Evolutionary conservation across 2,329 filamentous ascomycete species (phyloP).

Genomic region (Teratosphaeriaceae sp.): DNA sequence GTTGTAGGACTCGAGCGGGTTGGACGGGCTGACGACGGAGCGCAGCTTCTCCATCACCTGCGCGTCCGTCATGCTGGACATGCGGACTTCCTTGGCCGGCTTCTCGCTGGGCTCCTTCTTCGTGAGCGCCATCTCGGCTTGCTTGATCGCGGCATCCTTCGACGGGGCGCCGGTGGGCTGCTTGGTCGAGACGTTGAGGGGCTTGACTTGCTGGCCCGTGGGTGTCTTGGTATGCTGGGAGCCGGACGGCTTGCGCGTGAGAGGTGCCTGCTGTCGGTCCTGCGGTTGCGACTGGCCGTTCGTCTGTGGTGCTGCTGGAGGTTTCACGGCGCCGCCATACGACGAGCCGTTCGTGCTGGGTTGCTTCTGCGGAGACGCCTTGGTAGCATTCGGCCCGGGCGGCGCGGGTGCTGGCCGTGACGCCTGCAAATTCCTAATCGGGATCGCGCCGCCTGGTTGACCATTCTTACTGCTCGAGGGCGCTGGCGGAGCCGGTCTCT

Average conservation of each 20-base stretch:
- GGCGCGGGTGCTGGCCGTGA: constrained; percentile 50
- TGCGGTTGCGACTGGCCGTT: constrained; percentile 20
- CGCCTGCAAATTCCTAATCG: constrained; percentile 51
- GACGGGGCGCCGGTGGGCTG: constrained; percentile 41
- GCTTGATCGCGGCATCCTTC: constrained; percentile 68
- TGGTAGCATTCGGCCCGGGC: constrained; percentile 24
- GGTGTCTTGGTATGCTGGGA: constrained; percentile 19
- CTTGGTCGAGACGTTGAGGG: constrained; percentile 47
- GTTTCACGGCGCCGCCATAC: constrained; percentile 20
- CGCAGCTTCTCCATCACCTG: constrained; percentile 96
- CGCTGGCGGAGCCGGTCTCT: constrained; percentile 62
- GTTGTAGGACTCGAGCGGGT: constrained; percentile 90
- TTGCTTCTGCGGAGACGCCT: constrained; percentile 19
- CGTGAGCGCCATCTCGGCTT: constrained; percentile 81
- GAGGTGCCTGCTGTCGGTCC: constrained; percentile 17
- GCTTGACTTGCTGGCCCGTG: constrained; percentile 35
- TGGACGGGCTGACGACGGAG: constrained; percentile 91
- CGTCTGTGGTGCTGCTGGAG: constrained; percentile 14
- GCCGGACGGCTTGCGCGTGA: constrained; percentile 25
- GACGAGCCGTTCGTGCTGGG: constrained; percentile 20
- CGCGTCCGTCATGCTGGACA: constrained; percentile 96
- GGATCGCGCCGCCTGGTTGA: constrained; percentile 19
- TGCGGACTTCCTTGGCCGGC: constrained; percentile 82
- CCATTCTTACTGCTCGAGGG: constrained; percentile 24
- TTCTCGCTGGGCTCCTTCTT: constrained; percentile 62